Conservation (phyloP, 2,329 filamentous ascomycete genomes). For the Diaporthe longicolla region DNA sequence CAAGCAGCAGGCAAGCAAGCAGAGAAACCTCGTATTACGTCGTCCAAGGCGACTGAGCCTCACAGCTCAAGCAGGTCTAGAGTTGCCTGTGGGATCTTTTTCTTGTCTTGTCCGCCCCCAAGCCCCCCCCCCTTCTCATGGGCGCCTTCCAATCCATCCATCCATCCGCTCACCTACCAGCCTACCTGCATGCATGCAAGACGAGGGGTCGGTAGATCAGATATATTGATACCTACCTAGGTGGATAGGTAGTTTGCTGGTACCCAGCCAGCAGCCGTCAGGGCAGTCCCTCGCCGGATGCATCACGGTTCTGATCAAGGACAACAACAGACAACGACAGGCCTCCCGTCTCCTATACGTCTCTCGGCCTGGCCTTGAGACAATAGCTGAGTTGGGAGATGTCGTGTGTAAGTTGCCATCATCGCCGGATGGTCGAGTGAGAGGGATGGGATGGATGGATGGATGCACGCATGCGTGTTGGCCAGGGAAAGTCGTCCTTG, state of each 20-base stretch:
- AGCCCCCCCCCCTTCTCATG: neutral
- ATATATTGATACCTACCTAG: neutral
- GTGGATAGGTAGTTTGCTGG: neutral
- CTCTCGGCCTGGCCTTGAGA: neutral
- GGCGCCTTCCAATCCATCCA: neutral
- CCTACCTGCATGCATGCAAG: slow-evolving; percentile 11
- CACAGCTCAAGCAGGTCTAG: slow-evolving; percentile 24
- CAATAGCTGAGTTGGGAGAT: neutral
- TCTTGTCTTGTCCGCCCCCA: slow-evolving; percentile 17
- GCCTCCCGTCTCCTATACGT: neutral
- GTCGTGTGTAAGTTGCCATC: neutral
- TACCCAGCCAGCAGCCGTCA: neutral
- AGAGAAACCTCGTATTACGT: slow-evolving; percentile 38
- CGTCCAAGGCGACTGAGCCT: slow-evolving; percentile 36
- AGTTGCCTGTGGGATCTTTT: slow-evolving; percentile 14
- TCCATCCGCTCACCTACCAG: neutral
- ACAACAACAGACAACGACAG: neutral
- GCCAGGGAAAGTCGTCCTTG: slow-evolving; percentile 17
- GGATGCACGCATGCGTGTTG: neutral
- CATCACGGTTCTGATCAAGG: neutral
- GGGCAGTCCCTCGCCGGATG: neutral
- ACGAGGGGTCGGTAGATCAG: neutral
- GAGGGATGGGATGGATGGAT: neutral
- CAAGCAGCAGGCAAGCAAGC: neutral
- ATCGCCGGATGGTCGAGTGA: neutral